Base-by-base conservation (phyloP, 2,329 filamentous ascomycete genomes). In the Phoma sp. region DNA sequence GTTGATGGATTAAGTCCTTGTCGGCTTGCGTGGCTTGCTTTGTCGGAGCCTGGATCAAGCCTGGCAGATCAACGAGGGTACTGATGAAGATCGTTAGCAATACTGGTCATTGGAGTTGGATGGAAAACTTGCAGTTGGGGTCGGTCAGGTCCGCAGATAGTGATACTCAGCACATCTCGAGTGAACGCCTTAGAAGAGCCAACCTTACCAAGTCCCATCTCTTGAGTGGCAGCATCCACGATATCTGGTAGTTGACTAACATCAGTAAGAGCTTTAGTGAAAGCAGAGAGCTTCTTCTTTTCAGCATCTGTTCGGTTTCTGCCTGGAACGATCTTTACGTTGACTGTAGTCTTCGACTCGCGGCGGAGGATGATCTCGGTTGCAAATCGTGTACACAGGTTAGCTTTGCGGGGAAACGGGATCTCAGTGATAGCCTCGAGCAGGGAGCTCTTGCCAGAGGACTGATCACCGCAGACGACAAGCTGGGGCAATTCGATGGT, bases 401-500 rank as follows among this genome's bases (percentile, higher is more conserved):
- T 78, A 4, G 78, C 78, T 3, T 84, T 81, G 6, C 79, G 72
- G 0, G 83, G 82, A 34, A 88, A 87, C 0, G 78, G 78, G 2
- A 89, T 80, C 5, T 81, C 78, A 0, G 84, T 84, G 36, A 88
- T 83, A 0, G 84, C 86, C 57, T 87, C 83, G 0, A 88, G 78
- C 0, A 87, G 83, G 0, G 84, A 87, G 15, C 81, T 85, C 63
- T 88, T 88, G 2, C 85, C 85, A 0, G 81, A 80, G 0, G 82
- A 60, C n/a, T 60, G 57, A 12, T 59, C 56, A 7, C 55, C 54
- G 12, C 45, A 50, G 1, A 57, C 55, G 4, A 87, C 57, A 9
- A 66, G 46, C 30, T 64, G 71, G 18, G 56, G 56, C 3, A 61
- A 36, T 25, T 62, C 37, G 2, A 74, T 61, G 5, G 72, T 63